Base-by-base conservation (phyloP, 345 rosid genomes). In the Kernera saxatilis region DNA sequence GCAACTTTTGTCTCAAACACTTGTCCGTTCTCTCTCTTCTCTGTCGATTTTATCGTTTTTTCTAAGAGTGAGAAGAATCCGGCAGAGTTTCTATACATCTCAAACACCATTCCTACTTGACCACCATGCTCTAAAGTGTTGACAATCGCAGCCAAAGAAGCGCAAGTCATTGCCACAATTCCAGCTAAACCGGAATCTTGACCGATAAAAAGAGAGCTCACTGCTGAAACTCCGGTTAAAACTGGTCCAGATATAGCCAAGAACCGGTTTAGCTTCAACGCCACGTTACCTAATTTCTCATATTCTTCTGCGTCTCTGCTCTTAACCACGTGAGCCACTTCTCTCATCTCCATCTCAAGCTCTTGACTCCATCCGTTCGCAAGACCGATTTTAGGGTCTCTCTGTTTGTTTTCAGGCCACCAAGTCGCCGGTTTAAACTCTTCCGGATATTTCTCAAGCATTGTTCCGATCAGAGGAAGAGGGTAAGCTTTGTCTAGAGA, bases 241-340 rank as follows among this genome's bases (percentile, higher is more conserved):
- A 64, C 58, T 44, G 78, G 78, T 21, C 80, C 82, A 18, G 66
- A 71, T 2, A 81, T 71, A 22, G 81, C 84, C 41, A 81, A 64
- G 33, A 70, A 48, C 37, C 69, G 69, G 74, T 81, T 62, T 12
- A 81, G 1, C 67, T 61, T 75, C 69, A 81, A 26, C 0, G 51
- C 75, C 48, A 60, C 30, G 64, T 76, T 78, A 55, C 87, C 81
- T 45, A 86, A 64, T 71, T 60, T 82, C 13, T 57, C 60, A 56
- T 82, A 86, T 3, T 84, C 90, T 37, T 77, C 81, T 3, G 35
- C 55, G 64, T 86, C 90, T 67, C 82, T 80, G 23, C 22, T 82
- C 74, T 82, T 84, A 48, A 83, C 48, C 41, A 81, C 71, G 13
- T 59, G 32, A 17, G 71, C 67, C 0, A 85, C 63, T 17, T 79